These are phyloP conservation scores for Dactylellina sp. DNA, from an alignment of 2,329 filamentous ascomycete species.

Conservation along the genomic window DNA sequence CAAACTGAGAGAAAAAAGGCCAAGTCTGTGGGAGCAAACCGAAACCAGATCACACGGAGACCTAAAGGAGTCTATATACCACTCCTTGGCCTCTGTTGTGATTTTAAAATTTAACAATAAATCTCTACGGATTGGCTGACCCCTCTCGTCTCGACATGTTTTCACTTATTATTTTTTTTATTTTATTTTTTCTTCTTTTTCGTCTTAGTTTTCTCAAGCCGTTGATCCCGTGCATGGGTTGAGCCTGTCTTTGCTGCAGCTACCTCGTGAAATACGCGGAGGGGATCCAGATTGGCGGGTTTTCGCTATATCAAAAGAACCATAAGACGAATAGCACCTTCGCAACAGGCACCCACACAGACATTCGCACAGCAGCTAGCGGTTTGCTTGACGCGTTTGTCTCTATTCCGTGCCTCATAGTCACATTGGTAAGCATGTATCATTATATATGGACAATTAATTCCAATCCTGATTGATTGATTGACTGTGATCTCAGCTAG, in stretches of 20 bases:
- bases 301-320: background rate
- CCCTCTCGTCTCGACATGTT: conserved; percentile 1
- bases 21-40: too few relatives aligned
- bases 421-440: background rate
- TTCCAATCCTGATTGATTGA: background rate
- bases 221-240: too few relatives aligned
- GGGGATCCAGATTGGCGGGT: conserved; percentile 15
- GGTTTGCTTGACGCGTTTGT: conserved; percentile 8
- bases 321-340: background rate
- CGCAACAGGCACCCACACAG: background rate
- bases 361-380: background rate
- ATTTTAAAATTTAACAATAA: background rate
- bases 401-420: background rate
- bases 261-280: background rate
- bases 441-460: background rate
- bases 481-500: too few relatives aligned
- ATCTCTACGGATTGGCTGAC: background rate
- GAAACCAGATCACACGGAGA: too few relatives aligned
- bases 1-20: too few relatives aligned
- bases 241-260: too few relatives aligned
- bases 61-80: background rate
- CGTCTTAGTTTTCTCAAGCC: too few relatives aligned
- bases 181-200: background rate
- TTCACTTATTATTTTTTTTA: too few relatives aligned
- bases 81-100: background rate